Base-by-base conservation (phyloP, 2,329 filamentous ascomycete species). In the Aspergillus japonicus region DNA sequence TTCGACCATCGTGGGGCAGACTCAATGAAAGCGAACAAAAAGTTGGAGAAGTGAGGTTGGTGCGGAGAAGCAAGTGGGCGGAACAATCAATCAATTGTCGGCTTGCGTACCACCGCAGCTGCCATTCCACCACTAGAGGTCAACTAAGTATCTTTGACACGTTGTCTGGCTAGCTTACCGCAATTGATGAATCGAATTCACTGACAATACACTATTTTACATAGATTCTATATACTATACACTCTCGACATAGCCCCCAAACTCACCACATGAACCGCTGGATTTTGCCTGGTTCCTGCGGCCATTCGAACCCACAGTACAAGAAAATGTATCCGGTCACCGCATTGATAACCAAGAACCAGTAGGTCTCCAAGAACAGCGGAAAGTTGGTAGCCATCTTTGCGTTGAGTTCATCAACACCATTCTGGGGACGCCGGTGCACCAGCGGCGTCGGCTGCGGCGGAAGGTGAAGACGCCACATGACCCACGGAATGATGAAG, bases 401-500 rank as follows among this genome's bases (percentile, higher is more conserved):
- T 7, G 69, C 66, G 8, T 64, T 64, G 11, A 70, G 68, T 33
- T 67, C 67, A 35, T 69, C 66, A 12, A 62, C 59, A 19, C 68
- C 67, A 50, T 63, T 56, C 16, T 64, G 50, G 1, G 66, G 62
- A 19, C 69, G 66, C 16, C 71, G 70, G 58, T 72, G 71, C 23
- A 64, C 61, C 3, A 69, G 60, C 14, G 72, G 71, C 44, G 67
- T 70, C 53, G 54, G 81, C 75, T 69, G 65, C 6, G 68, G 66
- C 0, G 91, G 91, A 0, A 96, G 78, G 69, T 96, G 84, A 7
- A 98, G 77, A 0, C 95, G 85, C 91, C 93, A 98, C 69, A 97
- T 87, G 8, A 97, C 85, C 92, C 92, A 99, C 0, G 94, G 93
- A 12, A 97, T 82, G 71, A 99, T 96, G 75, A 96, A 96, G 76